A percentile compares a stretch with the other conserved stretches of the same genome.
Evolutionary conservation across 495 filamentous ascomycete genomes (phyloP).

Genomic region (Chlorociboria aeruginascens): DNA sequence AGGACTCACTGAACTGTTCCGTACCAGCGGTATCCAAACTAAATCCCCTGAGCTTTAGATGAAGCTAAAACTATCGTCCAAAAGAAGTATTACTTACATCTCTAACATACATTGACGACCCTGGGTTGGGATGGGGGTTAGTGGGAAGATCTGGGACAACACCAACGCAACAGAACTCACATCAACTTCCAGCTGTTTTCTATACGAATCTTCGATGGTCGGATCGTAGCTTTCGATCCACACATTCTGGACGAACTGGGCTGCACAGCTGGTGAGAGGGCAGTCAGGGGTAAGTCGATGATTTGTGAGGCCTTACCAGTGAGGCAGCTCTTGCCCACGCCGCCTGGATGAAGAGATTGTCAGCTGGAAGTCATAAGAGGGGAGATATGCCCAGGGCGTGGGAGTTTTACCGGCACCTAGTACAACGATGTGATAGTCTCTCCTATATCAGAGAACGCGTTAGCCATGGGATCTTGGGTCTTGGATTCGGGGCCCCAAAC

Average conservation of each 20-base stretch:
- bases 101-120: slow-evolving; percentile 92
- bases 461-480: not conserved
- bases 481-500: not conserved
- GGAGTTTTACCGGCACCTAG: slow-evolving; percentile 62
- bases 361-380: slow-evolving; percentile 5
- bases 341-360: slow-evolving; percentile 45
- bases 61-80: slow-evolving; percentile 2
- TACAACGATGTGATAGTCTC: slow-evolving; percentile 89
- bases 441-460: slow-evolving; percentile 27
- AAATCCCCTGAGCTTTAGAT: not conserved
- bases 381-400: not conserved
- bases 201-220: slow-evolving; percentile 96
- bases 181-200: slow-evolving; percentile 89
- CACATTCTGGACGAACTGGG: slow-evolving; percentile 97
- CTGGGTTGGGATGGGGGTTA: slow-evolving; percentile 29
- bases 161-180: slow-evolving; percentile 38
- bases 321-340: slow-evolving; percentile 95
- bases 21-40: slow-evolving; percentile 95
- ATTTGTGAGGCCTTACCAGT: slow-evolving; percentile 54
- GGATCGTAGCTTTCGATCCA: slow-evolving; percentile 99
- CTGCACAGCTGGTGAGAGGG: slow-evolving; percentile 32
- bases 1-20: slow-evolving; percentile 86
- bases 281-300: not conserved
- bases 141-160: not conserved
- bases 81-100: slow-evolving; percentile 51